These are phyloP conservation scores for Monosporascus ibericus DNA, from an alignment of 2,329 filamentous ascomycete genomes.

Conservation along the genomic window DNA sequence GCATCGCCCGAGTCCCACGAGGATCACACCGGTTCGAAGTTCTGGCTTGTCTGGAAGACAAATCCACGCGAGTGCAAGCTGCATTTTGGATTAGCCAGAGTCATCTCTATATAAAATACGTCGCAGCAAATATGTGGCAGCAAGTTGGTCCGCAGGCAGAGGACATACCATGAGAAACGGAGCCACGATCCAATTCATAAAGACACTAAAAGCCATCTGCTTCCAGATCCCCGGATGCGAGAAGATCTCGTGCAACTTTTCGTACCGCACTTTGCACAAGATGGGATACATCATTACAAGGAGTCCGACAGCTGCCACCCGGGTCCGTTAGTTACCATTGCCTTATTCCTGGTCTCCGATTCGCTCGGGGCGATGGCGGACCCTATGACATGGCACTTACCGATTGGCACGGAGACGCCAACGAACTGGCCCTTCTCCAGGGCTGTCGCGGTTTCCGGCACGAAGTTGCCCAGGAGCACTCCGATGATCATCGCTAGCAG, in stretches of 20 bases:
- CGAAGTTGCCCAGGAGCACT: constrained; percentile 71
- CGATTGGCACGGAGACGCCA: constrained; percentile 32
- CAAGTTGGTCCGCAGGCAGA: neutral
- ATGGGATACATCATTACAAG: constrained; percentile 95
- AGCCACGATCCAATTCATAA: constrained; percentile 78
- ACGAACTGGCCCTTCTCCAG: constrained; percentile 69
- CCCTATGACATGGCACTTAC: constrained; percentile 6
- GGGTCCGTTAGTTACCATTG: neutral
- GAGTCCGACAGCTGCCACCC: constrained; percentile 60
- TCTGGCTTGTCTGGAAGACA: constrained; percentile 54
- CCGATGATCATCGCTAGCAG: constrained; percentile 72
- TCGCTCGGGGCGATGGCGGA: neutral
- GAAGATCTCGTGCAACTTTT: constrained; percentile 64
- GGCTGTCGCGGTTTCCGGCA: constrained; percentile 52
- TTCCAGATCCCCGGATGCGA: constrained; percentile 60
- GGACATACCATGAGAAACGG: constrained; percentile 69
- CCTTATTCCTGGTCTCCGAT: neutral
- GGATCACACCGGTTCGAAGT: constrained; percentile 63
- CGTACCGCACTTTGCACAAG: constrained; percentile 77
- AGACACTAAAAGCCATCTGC: constrained; percentile 69
- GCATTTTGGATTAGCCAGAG: neutral
- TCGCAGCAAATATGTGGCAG: neutral
- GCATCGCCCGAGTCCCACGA: constrained; percentile 78
- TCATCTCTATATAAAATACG: neutral
- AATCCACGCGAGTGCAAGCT: constrained; percentile 63